These are phyloP conservation scores for Sugiyamaella grinbergsii DNA, from an alignment of 1,139 yeast genomes.

Conservation along the genomic window DNA sequence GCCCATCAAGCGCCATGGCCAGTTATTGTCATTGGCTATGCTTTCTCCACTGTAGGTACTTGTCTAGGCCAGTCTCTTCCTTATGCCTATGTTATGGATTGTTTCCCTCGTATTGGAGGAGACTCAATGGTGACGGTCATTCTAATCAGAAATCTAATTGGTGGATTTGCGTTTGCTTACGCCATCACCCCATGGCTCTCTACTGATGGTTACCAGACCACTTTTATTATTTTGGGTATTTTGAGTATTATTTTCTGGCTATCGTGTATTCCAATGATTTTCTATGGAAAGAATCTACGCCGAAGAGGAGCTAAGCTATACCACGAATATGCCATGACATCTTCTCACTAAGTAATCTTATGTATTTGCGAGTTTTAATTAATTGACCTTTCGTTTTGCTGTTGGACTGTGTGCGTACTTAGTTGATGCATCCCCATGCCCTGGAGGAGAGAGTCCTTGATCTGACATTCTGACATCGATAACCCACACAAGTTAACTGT, in stretches of 20 bases:
- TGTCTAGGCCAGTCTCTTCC: slow-evolving; percentile 54
- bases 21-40: slow-evolving; percentile 42
- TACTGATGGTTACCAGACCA: slow-evolving; percentile 48
- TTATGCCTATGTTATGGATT: slow-evolving; percentile 55
- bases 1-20: slow-evolving; percentile 63
- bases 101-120: slow-evolving; percentile 54
- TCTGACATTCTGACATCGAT: too few relatives aligned
- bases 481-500: too few relatives aligned
- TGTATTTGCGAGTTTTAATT: not conserved
- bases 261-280: slow-evolving; percentile 47
- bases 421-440: too few relatives aligned
- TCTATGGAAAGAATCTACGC: slow-evolving; percentile 34
- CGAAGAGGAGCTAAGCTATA: slow-evolving; percentile 19
- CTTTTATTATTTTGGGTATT: slow-evolving; percentile 50
- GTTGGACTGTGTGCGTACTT: not conserved
- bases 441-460: too few relatives aligned
- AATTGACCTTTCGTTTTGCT: not conserved
- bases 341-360: slow-evolving; percentile 13
- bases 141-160: slow-evolving; percentile 40
- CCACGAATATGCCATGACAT: slow-evolving; percentile 17
- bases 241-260: slow-evolving; percentile 48
- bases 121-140: slow-evolving; percentile 52
- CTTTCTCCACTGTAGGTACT: slow-evolving; percentile 36
- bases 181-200: slow-evolving; percentile 53
- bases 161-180: slow-evolving; percentile 52